A percentile compares a stretch with the other conserved stretches of the same genome.
These are phyloP conservation scores for Meyerozyma smithsonii DNA, from an alignment of 1,139 yeast species.

Conservation along the genomic window DNA sequence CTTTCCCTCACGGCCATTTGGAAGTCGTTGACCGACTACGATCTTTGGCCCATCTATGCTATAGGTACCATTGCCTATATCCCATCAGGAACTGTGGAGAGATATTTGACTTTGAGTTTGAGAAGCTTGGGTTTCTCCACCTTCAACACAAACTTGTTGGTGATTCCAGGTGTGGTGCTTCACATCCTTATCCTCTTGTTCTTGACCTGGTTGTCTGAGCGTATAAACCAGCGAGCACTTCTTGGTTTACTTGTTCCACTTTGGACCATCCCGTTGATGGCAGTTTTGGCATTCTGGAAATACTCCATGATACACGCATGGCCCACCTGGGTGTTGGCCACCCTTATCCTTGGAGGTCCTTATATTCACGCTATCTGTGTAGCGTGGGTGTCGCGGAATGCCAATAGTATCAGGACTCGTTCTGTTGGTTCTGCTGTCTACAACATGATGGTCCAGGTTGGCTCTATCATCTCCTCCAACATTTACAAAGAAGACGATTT, in stretches of 20 bases:
- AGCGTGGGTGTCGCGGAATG: conserved; percentile 57
- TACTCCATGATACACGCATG: conserved; percentile 16
- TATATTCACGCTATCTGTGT: conserved; percentile 55
- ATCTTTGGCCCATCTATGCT: conserved; percentile 16
- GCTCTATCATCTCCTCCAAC: neutral
- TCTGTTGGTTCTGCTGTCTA: conserved; percentile 59
- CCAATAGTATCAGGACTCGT: conserved; percentile 55
- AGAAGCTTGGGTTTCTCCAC: conserved; percentile 52
- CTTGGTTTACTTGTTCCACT: conserved; percentile 13
- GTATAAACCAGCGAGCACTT: conserved; percentile 30
- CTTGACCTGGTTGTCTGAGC: conserved; percentile 38
- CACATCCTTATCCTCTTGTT: conserved; percentile 33
- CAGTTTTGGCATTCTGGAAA: conserved; percentile 17
- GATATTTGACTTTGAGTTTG: conserved; percentile 41
- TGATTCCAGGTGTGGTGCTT: conserved; percentile 46
- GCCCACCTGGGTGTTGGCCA: conserved; percentile 35
- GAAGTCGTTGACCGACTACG: conserved; percentile 12
- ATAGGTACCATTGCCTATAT: conserved; percentile 15
- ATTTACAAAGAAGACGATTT: conserved; percentile 35
- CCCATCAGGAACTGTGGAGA: conserved; percentile 6
- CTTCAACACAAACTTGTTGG: conserved; percentile 48
- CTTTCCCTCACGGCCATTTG: neutral
- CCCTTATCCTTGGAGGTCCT: conserved; percentile 45
- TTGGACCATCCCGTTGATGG: conserved; percentile 15
- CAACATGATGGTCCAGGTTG: conserved; percentile 49